A percentile compares a stretch with the other conserved stretches of the same genome.
Conservation (phyloP, 2,329 filamentous ascomycete species). For the Paracoccidioides brasiliensis region DNA sequence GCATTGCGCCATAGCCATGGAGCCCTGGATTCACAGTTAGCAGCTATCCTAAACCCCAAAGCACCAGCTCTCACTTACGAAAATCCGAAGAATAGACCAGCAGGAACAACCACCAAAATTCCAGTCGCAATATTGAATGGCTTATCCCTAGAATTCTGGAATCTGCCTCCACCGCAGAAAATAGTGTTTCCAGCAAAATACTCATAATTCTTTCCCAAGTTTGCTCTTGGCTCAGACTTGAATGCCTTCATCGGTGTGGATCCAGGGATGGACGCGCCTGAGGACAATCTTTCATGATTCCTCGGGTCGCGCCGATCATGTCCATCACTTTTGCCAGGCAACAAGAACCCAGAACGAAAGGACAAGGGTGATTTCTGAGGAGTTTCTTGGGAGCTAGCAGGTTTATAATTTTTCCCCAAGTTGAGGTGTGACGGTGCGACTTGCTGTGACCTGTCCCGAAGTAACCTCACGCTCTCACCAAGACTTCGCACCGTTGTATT, state of each 20-base stretch:
- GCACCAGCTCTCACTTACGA: constrained; percentile 40
- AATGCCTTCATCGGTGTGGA: constrained; percentile 39
- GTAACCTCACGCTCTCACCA: constrained; percentile 64
- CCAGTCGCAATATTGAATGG: constrained; percentile 85
- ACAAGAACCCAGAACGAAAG: constrained; percentile 62
- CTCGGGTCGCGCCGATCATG: constrained; percentile 44
- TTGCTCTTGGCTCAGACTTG: constrained; percentile 21
- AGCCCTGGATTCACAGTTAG: constrained; percentile 35
- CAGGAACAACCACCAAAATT: constrained; percentile 63
- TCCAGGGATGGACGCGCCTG: constrained; percentile 60
- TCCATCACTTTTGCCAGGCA: constrained; percentile 39
- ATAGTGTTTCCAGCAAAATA: constrained; percentile 90
- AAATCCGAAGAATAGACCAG: constrained; percentile 69
- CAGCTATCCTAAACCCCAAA: neutral
- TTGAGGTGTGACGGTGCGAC: constrained; percentile 37
- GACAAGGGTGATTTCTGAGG: constrained; percentile 61
- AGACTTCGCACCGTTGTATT: constrained; percentile 49
- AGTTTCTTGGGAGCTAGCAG: constrained; percentile 41
- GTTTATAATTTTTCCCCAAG: constrained; percentile 47
- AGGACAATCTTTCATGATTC: constrained; percentile 63
- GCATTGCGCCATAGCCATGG: constrained; percentile 76
- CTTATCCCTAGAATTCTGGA: constrained; percentile 75
- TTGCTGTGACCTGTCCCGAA: constrained; percentile 44
- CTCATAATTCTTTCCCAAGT: constrained; percentile 64
- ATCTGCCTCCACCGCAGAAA: constrained; percentile 73